Evolutionary conservation across 129 eudicot species (phyloP).

Genomic region (Ambrosia trifida): DNA sequence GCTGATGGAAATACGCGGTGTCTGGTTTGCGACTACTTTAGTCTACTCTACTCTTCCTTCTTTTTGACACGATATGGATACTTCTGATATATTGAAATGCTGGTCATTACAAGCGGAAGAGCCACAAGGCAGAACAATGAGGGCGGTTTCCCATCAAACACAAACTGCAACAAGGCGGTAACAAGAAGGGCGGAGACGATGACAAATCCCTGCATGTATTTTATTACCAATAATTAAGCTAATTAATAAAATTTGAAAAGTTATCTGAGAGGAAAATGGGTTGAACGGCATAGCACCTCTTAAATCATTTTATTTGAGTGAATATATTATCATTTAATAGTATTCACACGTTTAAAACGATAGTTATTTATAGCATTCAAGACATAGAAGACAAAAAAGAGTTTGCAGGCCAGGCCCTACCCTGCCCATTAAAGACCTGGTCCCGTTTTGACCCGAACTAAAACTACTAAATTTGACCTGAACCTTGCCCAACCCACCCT

Average conservation of each 20-base stretch:
- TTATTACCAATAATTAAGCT: background rate
- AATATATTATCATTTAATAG: background rate
- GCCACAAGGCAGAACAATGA: conserved; percentile 79
- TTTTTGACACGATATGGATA: conserved; percentile 75
- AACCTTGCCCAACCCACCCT: background rate
- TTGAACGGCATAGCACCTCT: too few relatives aligned
- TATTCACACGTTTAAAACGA: background rate
- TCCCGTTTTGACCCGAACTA: background rate
- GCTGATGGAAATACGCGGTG: background rate
- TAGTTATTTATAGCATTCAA: background rate
- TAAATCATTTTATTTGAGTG: background rate
- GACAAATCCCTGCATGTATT: conserved; percentile 75
- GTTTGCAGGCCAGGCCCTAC: background rate
- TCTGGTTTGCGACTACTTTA: background rate
- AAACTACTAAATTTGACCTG: background rate
- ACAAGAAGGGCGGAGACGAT: conserved; percentile 92
- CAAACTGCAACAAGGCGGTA: conserved; percentile 82
- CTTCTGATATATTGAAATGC: conserved; percentile 88
- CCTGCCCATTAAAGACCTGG: background rate
- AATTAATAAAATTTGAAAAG: background rate
- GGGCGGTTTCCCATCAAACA: conserved; percentile 89
- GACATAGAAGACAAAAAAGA: background rate
- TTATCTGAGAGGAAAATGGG: too few relatives aligned
- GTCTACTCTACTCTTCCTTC: conserved; percentile 71
- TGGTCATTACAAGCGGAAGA: conserved; percentile 77